Percentiles rank a stretch among this genome's conserved stretches.
Conservation (phyloP, 2,329 filamentous ascomycete species). For the Xylariaceae sp. region DNA sequence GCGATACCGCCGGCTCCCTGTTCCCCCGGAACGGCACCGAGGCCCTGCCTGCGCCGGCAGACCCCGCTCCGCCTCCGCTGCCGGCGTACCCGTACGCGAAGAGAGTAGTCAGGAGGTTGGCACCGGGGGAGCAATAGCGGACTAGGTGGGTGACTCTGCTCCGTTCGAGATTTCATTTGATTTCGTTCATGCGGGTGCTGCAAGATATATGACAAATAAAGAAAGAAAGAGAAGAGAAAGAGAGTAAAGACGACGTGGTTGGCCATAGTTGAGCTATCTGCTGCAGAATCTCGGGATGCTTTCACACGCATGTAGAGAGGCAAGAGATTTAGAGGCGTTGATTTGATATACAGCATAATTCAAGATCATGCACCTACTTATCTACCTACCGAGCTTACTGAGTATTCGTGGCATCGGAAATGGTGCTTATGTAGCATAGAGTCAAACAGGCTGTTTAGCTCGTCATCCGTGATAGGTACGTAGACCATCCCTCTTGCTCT, state of each 20-base stretch:
- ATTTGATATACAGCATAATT: neutral
- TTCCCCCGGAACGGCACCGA: slow-evolving; percentile 28
- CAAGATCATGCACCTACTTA: neutral
- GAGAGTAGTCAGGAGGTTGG: slow-evolving; percentile 9
- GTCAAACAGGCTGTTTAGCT: too few relatives aligned
- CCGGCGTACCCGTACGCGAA: slow-evolving; percentile 6
- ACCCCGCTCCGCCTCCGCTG: slow-evolving; percentile 11
- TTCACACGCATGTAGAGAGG: slow-evolving; percentile 7
- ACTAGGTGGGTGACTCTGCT: neutral
- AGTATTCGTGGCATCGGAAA: neutral
- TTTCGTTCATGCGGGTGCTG: too few relatives aligned
- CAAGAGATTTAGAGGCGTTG: slow-evolving; percentile 1
- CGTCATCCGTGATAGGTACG: too few relatives aligned
- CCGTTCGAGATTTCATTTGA: neutral
- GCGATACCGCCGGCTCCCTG: slow-evolving; percentile 27
- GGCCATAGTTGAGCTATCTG: neutral
- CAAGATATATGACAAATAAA: too few relatives aligned
- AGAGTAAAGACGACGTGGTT: neutral
- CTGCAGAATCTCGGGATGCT: neutral
- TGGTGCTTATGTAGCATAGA: too few relatives aligned
- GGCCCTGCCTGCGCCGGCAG: slow-evolving; percentile 14
- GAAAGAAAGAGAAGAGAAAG: too few relatives aligned
- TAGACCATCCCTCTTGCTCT: too few relatives aligned
- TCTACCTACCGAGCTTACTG: too few relatives aligned
- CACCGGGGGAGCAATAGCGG: neutral